Evolutionary conservation across 257 asterid genomes (phyloP).

Genomic region (Eustoma russellianum): DNA sequence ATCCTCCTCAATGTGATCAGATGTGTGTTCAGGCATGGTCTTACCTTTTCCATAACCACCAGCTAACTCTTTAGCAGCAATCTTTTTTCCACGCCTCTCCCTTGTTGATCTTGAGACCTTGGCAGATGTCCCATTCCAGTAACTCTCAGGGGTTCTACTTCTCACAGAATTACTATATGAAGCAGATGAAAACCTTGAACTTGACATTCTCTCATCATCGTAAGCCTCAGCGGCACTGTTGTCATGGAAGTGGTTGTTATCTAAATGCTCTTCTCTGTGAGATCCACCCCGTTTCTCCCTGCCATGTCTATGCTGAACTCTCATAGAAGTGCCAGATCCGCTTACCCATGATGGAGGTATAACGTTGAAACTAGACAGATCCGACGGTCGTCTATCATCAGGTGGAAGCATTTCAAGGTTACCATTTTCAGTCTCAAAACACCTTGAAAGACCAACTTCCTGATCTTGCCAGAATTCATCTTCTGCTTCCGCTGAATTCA

Average conservation of each 20-base stretch:
- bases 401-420: conserved; percentile 31
- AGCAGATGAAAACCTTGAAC: conserved; percentile 41
- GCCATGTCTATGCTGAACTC: conserved; percentile 42
- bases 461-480: conserved; percentile 56
- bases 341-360: conserved; percentile 50
- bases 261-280: conserved; percentile 37
- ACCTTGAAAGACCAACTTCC: conserved; percentile 30
- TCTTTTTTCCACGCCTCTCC: conserved; percentile 39
- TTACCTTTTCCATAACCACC: conserved; percentile 52
- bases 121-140: conserved; percentile 38
- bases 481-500: conserved; percentile 47
- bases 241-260: conserved; percentile 41
- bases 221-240: conserved; percentile 41
- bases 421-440: conserved; percentile 41
- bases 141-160: conserved; percentile 43
- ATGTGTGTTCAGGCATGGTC: conserved; percentile 35
- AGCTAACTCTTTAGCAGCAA: conserved; percentile 20
- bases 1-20: conserved; percentile 43
- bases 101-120: conserved; percentile 28
- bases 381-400: conserved; percentile 41
- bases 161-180: conserved; percentile 32
- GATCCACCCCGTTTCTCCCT: conserved; percentile 59
- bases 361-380: conserved; percentile 41
- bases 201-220: conserved; percentile 42
- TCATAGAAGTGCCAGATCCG: conserved; percentile 30